Percentiles rank a stretch among this genome's conserved stretches.
Evolutionary conservation across 2,329 filamentous ascomycete species (phyloP).

Genomic region (Aspergillus neoniger): DNA sequence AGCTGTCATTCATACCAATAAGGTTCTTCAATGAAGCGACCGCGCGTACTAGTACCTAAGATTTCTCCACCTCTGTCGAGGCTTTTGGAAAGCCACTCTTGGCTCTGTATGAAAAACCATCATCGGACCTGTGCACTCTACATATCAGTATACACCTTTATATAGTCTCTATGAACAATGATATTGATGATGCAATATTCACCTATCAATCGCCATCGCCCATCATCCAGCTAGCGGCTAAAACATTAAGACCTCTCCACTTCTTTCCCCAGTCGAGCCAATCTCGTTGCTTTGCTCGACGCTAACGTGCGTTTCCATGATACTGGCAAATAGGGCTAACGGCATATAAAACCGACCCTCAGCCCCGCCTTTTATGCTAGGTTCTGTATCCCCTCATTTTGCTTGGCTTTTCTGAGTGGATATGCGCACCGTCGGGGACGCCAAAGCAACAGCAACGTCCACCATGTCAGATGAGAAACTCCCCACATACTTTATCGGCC

Average conservation of each 20-base stretch:
- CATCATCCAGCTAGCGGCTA: background rate
- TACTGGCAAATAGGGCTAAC: background rate
- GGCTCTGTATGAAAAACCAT: background rate
- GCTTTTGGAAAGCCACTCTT: no score
- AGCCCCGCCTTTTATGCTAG: background rate
- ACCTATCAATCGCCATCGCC: background rate
- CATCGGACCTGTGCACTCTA: no score
- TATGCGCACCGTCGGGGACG: background rate
- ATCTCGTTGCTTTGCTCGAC: background rate
- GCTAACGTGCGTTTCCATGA: background rate
- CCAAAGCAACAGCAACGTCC: background rate
- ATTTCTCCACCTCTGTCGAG: background rate
- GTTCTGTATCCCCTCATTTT: background rate
- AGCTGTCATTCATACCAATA: background rate
- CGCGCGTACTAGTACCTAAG: background rate
- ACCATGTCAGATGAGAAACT: background rate
- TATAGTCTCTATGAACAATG: no score
- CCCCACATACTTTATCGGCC: constrained; percentile 5
- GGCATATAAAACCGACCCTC: background rate
- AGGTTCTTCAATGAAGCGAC: background rate
- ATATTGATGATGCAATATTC: background rate
- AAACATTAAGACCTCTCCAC: background rate
- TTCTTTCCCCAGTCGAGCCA: background rate
- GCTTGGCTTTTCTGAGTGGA: background rate
- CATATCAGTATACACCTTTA: no score